phyloP scores from a whole-genome alignment of 805 yeast genomes.

The Cyberlindnera sargentensis region DNA sequence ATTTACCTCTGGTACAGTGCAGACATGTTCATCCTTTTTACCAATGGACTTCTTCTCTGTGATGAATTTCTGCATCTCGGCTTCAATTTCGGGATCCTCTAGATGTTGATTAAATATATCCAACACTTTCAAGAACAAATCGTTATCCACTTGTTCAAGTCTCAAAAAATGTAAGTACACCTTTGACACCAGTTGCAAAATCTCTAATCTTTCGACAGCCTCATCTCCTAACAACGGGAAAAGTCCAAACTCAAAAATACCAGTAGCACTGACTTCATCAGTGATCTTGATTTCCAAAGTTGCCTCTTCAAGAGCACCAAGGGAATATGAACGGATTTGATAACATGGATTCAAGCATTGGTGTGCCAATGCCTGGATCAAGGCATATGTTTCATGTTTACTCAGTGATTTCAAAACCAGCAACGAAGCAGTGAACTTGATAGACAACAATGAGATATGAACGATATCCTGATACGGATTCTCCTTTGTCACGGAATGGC shows the following conservation, averaged over 20 bases:
- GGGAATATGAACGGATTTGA: slow-evolving; percentile 62
- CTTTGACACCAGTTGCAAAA: slow-evolving; percentile 61
- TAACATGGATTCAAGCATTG: slow-evolving; percentile 88
- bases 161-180: slow-evolving; percentile 45
- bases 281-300: slow-evolving; percentile 26
- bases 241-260: slow-evolving; percentile 64
- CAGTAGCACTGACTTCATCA: slow-evolving; percentile 39
- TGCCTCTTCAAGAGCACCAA: slow-evolving; percentile 50
- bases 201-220: slow-evolving; percentile 57
- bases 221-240: slow-evolving; percentile 66
- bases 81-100: slow-evolving; percentile 32
- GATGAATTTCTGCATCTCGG: slow-evolving; percentile 31
- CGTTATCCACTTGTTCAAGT: slow-evolving; percentile 28
- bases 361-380: slow-evolving; percentile 77
- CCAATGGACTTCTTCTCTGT: slow-evolving; percentile 29
- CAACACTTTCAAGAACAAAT: slow-evolving; percentile 30
- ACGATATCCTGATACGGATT: slow-evolving; percentile 50
- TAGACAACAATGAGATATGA: slow-evolving; percentile 52
- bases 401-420: slow-evolving; percentile 27
- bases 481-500: slow-evolving; percentile 35
- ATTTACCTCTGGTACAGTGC: not conserved
- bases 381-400: slow-evolving; percentile 39
- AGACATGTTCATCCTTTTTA: not conserved
- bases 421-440: slow-evolving; percentile 51
- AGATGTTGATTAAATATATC: slow-evolving; percentile 33